Conservation (phyloP, 2,329 filamentous ascomycete genomes). For the Colletotrichum melonis region DNA sequence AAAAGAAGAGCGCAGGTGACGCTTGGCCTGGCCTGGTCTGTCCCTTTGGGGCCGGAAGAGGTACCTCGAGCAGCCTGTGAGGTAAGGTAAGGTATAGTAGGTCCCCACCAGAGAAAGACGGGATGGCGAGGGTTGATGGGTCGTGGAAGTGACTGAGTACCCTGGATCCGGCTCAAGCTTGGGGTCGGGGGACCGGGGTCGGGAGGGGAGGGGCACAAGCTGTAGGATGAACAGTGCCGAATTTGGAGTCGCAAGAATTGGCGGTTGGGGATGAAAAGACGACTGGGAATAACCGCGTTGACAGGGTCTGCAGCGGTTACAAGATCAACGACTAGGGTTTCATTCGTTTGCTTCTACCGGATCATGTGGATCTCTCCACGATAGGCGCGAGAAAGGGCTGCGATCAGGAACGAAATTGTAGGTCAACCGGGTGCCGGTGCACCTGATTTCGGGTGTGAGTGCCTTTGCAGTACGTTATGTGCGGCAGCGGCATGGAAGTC, state of each 20-base stretch:
- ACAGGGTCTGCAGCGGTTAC: conserved; percentile 49
- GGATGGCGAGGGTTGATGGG: conserved; percentile 26
- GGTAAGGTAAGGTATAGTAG: conserved; percentile 28
- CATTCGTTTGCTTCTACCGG: conserved; percentile 49
- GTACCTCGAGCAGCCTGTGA: not conserved
- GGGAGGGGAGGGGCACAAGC: conserved; percentile 45
- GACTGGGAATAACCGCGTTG: conserved; percentile 21
- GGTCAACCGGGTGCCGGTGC: not conserved
- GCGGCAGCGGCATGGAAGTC: conserved; percentile 1
- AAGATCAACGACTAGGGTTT: conserved; percentile 47
- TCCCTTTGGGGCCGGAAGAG: conserved; percentile 11
- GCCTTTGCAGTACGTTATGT: not conserved
- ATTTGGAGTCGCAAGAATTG: conserved; percentile 38
- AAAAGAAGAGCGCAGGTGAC: conserved; percentile 43
- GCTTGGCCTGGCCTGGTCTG: conserved; percentile 21
- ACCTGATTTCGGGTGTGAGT: conserved; percentile 10
- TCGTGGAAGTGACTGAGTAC: not conserved
- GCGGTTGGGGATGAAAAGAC: conserved; percentile 40
- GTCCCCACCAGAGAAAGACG: conserved; percentile 50
- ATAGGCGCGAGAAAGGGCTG: conserved; percentile 35
- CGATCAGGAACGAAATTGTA: conserved; percentile 5
- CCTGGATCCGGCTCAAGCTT: conserved; percentile 9
- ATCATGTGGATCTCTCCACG: conserved; percentile 33
- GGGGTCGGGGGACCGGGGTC: not conserved
- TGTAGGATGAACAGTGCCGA: conserved; percentile 51